Conservation (phyloP, 306 rosid genomes). For the Acmispon strigosus region DNA sequence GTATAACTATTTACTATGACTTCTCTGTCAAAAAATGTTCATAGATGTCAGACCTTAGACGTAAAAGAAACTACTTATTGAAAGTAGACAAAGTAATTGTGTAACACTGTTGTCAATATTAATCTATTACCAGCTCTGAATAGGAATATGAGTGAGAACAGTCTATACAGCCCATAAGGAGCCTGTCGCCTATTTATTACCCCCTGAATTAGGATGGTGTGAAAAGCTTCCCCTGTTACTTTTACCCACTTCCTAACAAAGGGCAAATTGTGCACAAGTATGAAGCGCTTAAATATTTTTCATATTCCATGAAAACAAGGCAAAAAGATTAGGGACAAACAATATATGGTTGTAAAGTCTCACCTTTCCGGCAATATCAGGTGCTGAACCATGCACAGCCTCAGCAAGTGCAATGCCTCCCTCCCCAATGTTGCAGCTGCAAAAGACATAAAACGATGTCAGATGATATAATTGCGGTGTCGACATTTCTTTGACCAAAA, state of each 20-base stretch:
- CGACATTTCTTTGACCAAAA: background rate
- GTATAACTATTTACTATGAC: too few relatives aligned
- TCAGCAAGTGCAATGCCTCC: conserved; percentile 99
- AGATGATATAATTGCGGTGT: conserved; percentile 14
- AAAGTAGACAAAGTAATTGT: background rate
- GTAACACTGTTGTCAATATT: background rate
- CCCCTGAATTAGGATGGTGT: too few relatives aligned
- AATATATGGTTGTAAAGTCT: conserved; percentile 11
- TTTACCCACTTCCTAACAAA: background rate
- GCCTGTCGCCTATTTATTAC: background rate
- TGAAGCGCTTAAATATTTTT: background rate
- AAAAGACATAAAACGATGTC: conserved; percentile 12
- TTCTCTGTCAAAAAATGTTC: too few relatives aligned
- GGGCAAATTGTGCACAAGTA: background rate
- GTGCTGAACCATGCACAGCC: conserved; percentile 99
- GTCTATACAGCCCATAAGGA: background rate
- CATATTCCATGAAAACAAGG: background rate
- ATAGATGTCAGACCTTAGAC: background rate
- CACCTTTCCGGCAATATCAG: conserved; percentile 99
- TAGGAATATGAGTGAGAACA: background rate
- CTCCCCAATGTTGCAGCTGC: conserved; percentile 94
- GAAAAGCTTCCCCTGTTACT: background rate
- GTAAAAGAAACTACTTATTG: background rate
- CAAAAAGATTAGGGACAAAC: background rate
- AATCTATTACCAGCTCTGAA: background rate